Evolutionary conservation across 2,329 filamentous ascomycete species (phyloP).

Genomic region (Penicillium griseofulvum): DNA sequence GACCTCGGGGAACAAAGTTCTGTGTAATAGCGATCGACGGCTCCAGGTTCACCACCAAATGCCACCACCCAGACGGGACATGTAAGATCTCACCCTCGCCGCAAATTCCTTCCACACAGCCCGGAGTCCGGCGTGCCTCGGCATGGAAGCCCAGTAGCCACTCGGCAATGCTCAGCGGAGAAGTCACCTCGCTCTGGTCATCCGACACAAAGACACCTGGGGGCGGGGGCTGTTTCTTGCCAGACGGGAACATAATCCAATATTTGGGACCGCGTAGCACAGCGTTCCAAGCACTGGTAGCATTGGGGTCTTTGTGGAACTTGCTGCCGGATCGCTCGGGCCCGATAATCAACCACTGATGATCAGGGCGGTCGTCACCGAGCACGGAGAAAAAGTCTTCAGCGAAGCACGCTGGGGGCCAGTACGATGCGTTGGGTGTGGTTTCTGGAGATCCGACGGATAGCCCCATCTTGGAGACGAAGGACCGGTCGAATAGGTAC

Average conservation of each 20-base stretch:
- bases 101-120: constrained; percentile 84
- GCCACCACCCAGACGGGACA: constrained; percentile 95
- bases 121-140: constrained; percentile 71
- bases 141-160: constrained; percentile 89
- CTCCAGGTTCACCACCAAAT: constrained; percentile 87
- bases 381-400: constrained; percentile 81
- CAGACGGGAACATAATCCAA: constrained; percentile 96
- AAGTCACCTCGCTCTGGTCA: constrained; percentile 90
- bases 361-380: constrained; percentile 74
- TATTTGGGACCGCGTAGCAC: constrained; percentile 88
- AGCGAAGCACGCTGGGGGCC: constrained; percentile 79
- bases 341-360: constrained; percentile 89
- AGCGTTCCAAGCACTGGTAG: constrained; percentile 84
- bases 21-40: constrained; percentile 86
- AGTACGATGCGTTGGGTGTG: constrained; percentile 62
- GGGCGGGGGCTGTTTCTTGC: constrained; percentile 60
- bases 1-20: constrained; percentile 81
- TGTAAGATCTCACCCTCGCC: constrained; percentile 80
- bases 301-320: constrained; percentile 81
- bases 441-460: constrained; percentile 49
- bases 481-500: constrained; percentile 86
- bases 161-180: constrained; percentile 91
- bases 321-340: constrained; percentile 85
- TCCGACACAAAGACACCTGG: constrained; percentile 87
- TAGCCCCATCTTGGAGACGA: constrained; percentile 81